phyloP scores from a whole-genome alignment of 2,329 filamentous ascomycete species.

The Epichloe scottii region DNA sequence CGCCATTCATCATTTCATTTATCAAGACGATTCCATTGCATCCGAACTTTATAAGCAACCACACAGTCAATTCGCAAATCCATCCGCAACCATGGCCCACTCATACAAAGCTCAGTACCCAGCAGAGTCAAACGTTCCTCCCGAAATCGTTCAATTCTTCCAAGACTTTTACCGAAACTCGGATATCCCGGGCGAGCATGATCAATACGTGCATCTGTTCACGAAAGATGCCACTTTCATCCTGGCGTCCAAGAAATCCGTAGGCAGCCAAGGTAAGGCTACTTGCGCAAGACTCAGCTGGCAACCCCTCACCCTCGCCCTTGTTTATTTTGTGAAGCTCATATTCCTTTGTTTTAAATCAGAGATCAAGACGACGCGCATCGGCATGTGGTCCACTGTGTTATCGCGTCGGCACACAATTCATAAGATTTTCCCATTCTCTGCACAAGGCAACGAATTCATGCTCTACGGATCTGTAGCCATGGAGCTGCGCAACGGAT shows the following conservation, averaged over 20 bases:
- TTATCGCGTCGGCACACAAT: constrained; percentile 17
- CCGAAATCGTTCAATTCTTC: constrained; percentile 15
- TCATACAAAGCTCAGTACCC: constrained; percentile 12
- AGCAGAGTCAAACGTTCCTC: constrained; percentile 9
- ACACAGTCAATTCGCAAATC: background rate
- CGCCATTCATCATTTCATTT: too few relatives aligned
- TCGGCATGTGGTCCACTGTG: constrained; percentile 20
- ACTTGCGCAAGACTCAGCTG: background rate
- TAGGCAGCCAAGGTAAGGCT: constrained; percentile 14
- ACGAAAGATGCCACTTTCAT: constrained; percentile 18
- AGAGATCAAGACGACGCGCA: constrained; percentile 18
- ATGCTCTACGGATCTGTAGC: constrained; percentile 21
- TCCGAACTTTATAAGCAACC: too few relatives aligned
- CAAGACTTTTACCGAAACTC: constrained; percentile 18
- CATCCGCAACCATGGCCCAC: constrained; percentile 1
- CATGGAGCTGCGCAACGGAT: constrained; percentile 15
- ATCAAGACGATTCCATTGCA: too few relatives aligned
- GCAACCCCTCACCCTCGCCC: too few relatives aligned
- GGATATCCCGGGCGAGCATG: constrained; percentile 17
- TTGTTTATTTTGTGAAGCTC: too few relatives aligned
- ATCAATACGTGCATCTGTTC: constrained; percentile 17
- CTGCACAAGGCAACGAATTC: constrained; percentile 14
- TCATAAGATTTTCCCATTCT: constrained; percentile 19
- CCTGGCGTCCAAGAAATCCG: constrained; percentile 15
- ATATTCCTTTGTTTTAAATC: background rate